A percentile compares a stretch with the other conserved stretches of the same genome.
Conservation (phyloP, 2,329 filamentous ascomycete species). For the Pestalotiopsis sp. region DNA sequence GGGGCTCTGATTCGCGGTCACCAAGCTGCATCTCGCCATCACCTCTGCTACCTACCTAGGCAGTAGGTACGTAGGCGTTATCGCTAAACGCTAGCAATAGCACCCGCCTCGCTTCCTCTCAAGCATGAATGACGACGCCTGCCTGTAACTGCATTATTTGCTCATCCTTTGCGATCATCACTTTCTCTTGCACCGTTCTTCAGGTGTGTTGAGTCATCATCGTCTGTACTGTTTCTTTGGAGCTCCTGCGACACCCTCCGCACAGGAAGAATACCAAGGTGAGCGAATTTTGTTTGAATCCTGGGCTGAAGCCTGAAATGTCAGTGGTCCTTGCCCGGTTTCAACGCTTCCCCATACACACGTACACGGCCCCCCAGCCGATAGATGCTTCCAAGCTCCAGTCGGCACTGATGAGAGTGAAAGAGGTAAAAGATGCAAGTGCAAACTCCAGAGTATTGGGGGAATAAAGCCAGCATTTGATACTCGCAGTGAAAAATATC, state of each 20-base stretch:
- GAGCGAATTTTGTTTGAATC: background rate
- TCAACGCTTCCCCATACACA: background rate
- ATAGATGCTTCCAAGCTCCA: background rate
- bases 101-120: background rate
- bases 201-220: background rate
- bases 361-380: background rate
- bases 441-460: background rate
- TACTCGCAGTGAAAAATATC: background rate
- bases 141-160: background rate
- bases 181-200: background rate
- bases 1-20: constrained; percentile 10
- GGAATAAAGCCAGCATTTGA: background rate
- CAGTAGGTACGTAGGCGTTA: background rate
- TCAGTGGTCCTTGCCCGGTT: background rate
- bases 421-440: background rate
- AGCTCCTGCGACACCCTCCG: background rate
- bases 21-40: background rate
- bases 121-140: background rate
- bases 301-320: background rate
- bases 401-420: background rate
- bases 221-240: background rate
- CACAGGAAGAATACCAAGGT: background rate
- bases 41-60: background rate
- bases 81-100: background rate
- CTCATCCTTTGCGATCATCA: background rate